A percentile compares a stretch with the other conserved stretches of the same genome.
Evolutionary conservation across 768 basidiomycete species (phyloP).

Genomic region (Auriscalpium orientale): DNA sequence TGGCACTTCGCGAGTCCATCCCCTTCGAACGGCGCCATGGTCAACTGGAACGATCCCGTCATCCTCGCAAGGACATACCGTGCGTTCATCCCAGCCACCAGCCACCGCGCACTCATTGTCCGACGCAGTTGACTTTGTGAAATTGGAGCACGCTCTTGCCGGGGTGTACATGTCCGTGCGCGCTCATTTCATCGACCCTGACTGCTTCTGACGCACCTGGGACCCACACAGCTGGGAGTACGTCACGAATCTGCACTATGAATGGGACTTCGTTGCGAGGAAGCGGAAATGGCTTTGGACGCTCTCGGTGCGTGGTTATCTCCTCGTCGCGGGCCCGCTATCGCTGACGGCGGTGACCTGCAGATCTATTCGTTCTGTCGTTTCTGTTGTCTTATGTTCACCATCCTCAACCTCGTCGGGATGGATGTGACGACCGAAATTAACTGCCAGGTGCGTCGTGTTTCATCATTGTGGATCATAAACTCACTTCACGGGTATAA

Average conservation of each 20-base stretch:
- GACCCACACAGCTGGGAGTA: not conserved
- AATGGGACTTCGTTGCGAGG: not conserved
- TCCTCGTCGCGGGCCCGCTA: not conserved
- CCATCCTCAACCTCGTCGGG: not conserved
- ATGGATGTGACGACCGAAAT: not conserved
- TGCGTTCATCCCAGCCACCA: not conserved
- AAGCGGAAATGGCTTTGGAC: slow-evolving; percentile 1
- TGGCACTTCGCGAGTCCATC: not conserved
- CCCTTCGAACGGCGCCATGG: not conserved
- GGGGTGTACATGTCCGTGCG: not conserved
- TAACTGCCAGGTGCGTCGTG: not conserved
- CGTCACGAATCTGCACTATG: not conserved
- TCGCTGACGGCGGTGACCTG: too few relatives aligned
- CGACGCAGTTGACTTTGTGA: not conserved
- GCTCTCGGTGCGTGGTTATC: not conserved
- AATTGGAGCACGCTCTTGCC: not conserved
- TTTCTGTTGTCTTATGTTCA: not conserved
- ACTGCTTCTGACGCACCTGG: too few relatives aligned
- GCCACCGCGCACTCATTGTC: too few relatives aligned
- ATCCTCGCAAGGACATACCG: not conserved
- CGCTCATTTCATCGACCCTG: not conserved
- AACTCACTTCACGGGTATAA: too few relatives aligned
- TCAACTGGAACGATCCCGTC: not conserved
- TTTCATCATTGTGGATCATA: too few relatives aligned
- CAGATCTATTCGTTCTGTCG: not conserved